Conservation (phyloP, 257 asterid species). For the Jacaranda mimosifolia region DNA sequence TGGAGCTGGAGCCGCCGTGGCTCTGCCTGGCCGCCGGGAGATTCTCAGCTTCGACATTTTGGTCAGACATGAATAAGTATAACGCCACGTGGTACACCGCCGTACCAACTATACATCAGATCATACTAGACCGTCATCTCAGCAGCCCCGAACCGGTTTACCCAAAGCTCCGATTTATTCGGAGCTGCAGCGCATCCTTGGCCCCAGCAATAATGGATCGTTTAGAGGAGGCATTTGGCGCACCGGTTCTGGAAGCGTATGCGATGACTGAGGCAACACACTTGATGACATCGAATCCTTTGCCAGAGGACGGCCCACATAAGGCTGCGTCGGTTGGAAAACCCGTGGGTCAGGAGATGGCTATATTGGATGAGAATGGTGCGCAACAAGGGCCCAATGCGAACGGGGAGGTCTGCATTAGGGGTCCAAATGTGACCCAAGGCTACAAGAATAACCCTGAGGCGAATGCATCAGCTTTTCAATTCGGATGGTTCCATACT, state of each 20-base stretch:
- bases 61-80: constrained; percentile 83
- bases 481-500: constrained; percentile 89
- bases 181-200: constrained; percentile 97
- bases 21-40: constrained; percentile 93
- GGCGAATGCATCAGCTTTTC: constrained; percentile 80
- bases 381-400: constrained; percentile 58
- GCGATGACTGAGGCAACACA: constrained; percentile 97
- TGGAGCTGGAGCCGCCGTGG: constrained; percentile 85
- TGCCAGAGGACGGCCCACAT: constrained; percentile 82
- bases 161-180: constrained; percentile 89
- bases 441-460: constrained; percentile 89
- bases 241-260: constrained; percentile 90
- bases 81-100: constrained; percentile 97
- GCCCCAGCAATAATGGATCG: constrained; percentile 88
- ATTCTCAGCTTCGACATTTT: constrained; percentile 93
- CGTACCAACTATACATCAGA: constrained; percentile 96
- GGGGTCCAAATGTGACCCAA: constrained; percentile 84
- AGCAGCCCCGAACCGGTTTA: constrained; percentile 67
- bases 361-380: constrained; percentile 73
- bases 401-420: constrained; percentile 86
- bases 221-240: constrained; percentile 84
- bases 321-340: constrained; percentile 87
- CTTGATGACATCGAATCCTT: constrained; percentile 88
- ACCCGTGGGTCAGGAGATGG: constrained; percentile 96
- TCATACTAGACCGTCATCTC: constrained; percentile 82